Evolutionary conservation across 805 yeast genomes (phyloP).

Genomic region (Cyberlindnera maritima): DNA sequence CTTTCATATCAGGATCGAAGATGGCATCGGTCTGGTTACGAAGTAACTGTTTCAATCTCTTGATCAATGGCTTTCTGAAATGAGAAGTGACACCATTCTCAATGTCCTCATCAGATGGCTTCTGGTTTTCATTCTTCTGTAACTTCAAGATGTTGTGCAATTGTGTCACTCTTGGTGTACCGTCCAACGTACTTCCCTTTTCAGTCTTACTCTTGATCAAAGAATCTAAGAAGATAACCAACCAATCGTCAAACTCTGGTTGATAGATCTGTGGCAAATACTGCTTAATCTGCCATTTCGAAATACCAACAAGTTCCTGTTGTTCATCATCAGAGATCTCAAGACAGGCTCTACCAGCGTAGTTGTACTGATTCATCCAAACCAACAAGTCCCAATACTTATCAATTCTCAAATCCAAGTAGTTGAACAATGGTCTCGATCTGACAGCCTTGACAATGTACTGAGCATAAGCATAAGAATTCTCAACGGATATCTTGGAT

Average conservation of each 20-base stretch:
- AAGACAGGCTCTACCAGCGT: slow-evolving; percentile 63
- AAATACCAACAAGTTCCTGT: slow-evolving; percentile 39
- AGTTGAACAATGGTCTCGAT: slow-evolving; percentile 77
- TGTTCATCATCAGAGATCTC: slow-evolving; percentile 35
- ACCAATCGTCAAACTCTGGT: slow-evolving; percentile 87
- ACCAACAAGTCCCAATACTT: slow-evolving; percentile 90
- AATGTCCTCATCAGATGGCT: slow-evolving; percentile 34
- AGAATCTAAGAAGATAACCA: slow-evolving; percentile 69
- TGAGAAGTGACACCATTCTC: slow-evolving; percentile 48
- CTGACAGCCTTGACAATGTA: slow-evolving; percentile 76
- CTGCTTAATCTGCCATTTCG: slow-evolving; percentile 77
- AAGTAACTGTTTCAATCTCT: slow-evolving; percentile 62
- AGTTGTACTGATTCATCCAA: slow-evolving; percentile 94
- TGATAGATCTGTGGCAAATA: slow-evolving; percentile 74
- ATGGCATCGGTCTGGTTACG: slow-evolving; percentile 72
- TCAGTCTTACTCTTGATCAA: slow-evolving; percentile 52
- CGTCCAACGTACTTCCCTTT: slow-evolving; percentile 29
- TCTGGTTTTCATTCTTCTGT: slow-evolving; percentile 31
- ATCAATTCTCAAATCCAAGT: slow-evolving; percentile 67
- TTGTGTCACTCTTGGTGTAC: slow-evolving; percentile 67
- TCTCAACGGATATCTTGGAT: slow-evolving; percentile 72
- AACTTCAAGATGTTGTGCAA: slow-evolving; percentile 52
- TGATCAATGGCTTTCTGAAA: slow-evolving; percentile 62
- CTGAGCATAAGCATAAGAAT: slow-evolving; percentile 88
- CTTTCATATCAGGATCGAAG: slow-evolving; percentile 57